Conservation (phyloP, 257 asterid genomes). For the Ilex asprella region DNA sequence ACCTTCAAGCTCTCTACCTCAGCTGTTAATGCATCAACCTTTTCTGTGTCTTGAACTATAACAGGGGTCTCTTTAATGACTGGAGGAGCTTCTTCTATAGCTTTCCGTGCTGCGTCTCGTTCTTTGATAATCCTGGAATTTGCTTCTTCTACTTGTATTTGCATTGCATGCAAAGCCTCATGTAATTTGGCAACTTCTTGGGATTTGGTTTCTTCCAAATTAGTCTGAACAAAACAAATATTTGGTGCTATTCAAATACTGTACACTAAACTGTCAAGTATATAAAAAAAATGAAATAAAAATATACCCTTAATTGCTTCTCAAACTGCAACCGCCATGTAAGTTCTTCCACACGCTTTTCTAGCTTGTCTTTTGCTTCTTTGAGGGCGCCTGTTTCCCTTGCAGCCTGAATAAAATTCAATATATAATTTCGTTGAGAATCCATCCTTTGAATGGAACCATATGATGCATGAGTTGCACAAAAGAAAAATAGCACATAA, state of each 20-base stretch:
- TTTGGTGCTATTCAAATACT: conserved; percentile 12
- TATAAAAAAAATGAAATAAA: not conserved
- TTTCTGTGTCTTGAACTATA: conserved; percentile 79
- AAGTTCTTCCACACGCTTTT: conserved; percentile 98
- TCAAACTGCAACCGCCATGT: conserved; percentile 98
- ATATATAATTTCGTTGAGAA: conserved; percentile 8
- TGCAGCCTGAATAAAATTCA: conserved; percentile 54
- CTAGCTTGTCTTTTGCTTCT: conserved; percentile 95
- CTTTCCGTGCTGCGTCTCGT: conserved; percentile 85
- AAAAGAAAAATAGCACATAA: conserved; percentile 11
- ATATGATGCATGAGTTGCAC: not conserved
- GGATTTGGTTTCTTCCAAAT: conserved; percentile 89
- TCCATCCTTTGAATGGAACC: conserved; percentile 3
- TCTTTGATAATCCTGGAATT: conserved; percentile 65
- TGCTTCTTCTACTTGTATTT: conserved; percentile 69
- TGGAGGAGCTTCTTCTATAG: conserved; percentile 74
- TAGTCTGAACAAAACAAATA: conserved; percentile 52
- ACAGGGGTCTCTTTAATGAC: conserved; percentile 85
- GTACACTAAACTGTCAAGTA: conserved; percentile 8
- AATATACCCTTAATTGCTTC: conserved; percentile 81
- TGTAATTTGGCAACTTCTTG: conserved; percentile 73
- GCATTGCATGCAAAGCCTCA: conserved; percentile 62
- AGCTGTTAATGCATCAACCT: conserved; percentile 72
- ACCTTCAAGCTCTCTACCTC: conserved; percentile 84
- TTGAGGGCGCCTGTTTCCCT: conserved; percentile 96